A percentile compares a stretch with the other conserved stretches of the same genome.
phyloP scores from a whole-genome alignment of 768 basidiomycete species.

The Chalciporus chontae region DNA sequence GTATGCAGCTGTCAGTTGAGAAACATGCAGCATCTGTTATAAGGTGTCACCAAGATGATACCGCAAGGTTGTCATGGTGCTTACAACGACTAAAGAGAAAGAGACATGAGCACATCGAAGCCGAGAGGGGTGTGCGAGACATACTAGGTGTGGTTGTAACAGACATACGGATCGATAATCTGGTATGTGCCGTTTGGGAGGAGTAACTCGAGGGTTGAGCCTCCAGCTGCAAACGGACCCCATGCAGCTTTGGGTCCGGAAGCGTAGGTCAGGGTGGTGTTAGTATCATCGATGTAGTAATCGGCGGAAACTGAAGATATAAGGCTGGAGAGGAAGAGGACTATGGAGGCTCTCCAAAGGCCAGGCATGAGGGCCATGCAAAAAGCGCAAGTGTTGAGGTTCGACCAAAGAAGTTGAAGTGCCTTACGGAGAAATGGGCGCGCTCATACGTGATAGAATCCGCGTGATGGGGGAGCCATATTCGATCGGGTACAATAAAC shows the following conservation, averaged over 20 bases:
- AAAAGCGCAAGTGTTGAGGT: background rate
- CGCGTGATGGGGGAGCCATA: too few relatives aligned
- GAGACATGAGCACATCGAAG: background rate
- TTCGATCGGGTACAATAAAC: too few relatives aligned
- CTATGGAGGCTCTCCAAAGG: background rate
- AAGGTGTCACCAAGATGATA: background rate
- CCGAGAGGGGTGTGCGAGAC: background rate
- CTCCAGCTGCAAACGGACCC: conserved; percentile 16
- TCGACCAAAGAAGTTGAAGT: background rate
- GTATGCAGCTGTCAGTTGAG: conserved; percentile 13
- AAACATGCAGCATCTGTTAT: conserved; percentile 20
- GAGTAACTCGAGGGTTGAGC: conserved; percentile 8
- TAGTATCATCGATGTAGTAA: conserved; percentile 26
- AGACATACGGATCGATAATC: conserved; percentile 19
- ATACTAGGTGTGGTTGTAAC: conserved; percentile 27
- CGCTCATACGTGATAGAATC: too few relatives aligned
- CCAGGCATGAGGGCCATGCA: background rate
- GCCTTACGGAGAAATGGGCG: too few relatives aligned
- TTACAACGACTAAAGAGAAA: conserved; percentile 18
- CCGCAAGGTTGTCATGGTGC: background rate
- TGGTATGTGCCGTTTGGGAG: conserved; percentile 21
- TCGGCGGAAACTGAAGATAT: conserved; percentile 11
- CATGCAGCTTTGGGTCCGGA: conserved; percentile 24
- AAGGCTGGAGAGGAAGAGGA: conserved; percentile 2
- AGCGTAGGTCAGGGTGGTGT: conserved; percentile 19